Percentiles rank a stretch among this genome's conserved stretches.
Evolutionary conservation across 1,139 yeast species (phyloP).

Genomic region (Suzukiozyma palmioleophila): DNA sequence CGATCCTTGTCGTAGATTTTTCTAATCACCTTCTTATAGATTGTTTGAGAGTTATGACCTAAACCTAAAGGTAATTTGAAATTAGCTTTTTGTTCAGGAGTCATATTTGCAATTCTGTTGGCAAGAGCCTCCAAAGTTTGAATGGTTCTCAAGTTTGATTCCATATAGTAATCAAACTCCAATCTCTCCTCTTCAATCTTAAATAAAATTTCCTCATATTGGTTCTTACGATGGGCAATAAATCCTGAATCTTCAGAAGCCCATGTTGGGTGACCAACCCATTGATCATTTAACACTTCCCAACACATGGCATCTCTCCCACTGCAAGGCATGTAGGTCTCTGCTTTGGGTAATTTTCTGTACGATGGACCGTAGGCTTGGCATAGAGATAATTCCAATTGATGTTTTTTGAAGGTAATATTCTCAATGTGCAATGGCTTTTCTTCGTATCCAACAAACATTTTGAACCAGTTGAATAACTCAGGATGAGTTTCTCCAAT

Average conservation of each 20-base stretch:
- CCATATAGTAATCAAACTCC: slow-evolving; percentile 94
- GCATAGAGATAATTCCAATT: slow-evolving; percentile 81
- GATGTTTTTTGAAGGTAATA: slow-evolving; percentile 84
- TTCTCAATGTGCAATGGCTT: slow-evolving; percentile 79
- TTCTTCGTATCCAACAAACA: slow-evolving; percentile 83
- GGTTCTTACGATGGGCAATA: slow-evolving; percentile 95
- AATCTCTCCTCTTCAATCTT: slow-evolving; percentile 97
- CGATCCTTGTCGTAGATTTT: slow-evolving; percentile 92
- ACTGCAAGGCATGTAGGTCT: slow-evolving; percentile 95
- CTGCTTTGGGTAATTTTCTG: slow-evolving; percentile 88
- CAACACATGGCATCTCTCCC: slow-evolving; percentile 99
- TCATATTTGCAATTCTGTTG: slow-evolving; percentile 89
- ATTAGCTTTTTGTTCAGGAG: slow-evolving; percentile 77
- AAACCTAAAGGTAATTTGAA: slow-evolving; percentile 90
- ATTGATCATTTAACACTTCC: slow-evolving; percentile 97
- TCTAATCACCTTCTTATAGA: slow-evolving; percentile 87
- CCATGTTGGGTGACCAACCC: slow-evolving; percentile 99
- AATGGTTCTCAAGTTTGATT: slow-evolving; percentile 88
- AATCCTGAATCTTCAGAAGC: slow-evolving; percentile 98
- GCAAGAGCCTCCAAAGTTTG: slow-evolving; percentile 95
- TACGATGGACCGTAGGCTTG: slow-evolving; percentile 91
- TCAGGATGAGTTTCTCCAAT: slow-evolving; percentile 75
- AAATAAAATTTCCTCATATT: slow-evolving; percentile 91
- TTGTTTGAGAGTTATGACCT: slow-evolving; percentile 87
- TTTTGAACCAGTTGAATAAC: slow-evolving; percentile 84